Conservation (phyloP, 176 grass and related monocot species). For the Cocos nucifera region DNA sequence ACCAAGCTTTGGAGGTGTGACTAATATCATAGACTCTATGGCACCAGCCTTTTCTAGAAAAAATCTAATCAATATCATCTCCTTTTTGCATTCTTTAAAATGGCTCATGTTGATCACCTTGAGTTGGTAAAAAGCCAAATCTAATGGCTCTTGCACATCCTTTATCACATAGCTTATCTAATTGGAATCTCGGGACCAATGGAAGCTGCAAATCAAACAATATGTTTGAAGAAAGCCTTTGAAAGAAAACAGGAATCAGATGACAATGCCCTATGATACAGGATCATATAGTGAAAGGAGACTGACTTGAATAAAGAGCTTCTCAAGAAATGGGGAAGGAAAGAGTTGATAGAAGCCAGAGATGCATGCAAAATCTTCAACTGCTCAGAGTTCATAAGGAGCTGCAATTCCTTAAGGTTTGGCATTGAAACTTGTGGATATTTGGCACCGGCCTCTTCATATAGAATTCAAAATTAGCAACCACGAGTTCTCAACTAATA, state of each 20-base stretch:
- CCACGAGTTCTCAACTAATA: too few relatives aligned
- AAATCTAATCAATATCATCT: conserved; percentile 37
- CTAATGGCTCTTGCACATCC: not conserved
- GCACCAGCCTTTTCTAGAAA: conserved; percentile 22
- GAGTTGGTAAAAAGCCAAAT: conserved; percentile 24
- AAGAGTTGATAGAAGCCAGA: conserved; percentile 14
- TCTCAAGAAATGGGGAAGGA: conserved; percentile 22
- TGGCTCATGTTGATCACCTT: conserved; percentile 40
- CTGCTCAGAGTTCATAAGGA: conserved; percentile 27
- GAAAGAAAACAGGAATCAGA: not conserved
- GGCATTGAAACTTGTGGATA: too few relatives aligned
- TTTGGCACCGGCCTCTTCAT: too few relatives aligned
- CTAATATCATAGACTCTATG: conserved; percentile 41
- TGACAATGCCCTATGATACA: not conserved
- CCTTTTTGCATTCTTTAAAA: conserved; percentile 23
- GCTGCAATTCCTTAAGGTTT: conserved; percentile 1
- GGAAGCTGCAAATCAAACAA: conserved; percentile 25
- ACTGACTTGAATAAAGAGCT: conserved; percentile 39
- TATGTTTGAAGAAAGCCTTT: not conserved
- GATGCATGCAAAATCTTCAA: conserved; percentile 8
- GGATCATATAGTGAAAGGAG: not conserved
- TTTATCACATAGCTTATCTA: not conserved
- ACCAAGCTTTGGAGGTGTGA: conserved; percentile 7
- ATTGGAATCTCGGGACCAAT: not conserved
- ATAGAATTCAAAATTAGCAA: too few relatives aligned